Evolutionary conservation across 805 yeast species (phyloP), one percentile per base, ranked within the genome.

Genomic region (Saturnispora hagleri): DNA sequence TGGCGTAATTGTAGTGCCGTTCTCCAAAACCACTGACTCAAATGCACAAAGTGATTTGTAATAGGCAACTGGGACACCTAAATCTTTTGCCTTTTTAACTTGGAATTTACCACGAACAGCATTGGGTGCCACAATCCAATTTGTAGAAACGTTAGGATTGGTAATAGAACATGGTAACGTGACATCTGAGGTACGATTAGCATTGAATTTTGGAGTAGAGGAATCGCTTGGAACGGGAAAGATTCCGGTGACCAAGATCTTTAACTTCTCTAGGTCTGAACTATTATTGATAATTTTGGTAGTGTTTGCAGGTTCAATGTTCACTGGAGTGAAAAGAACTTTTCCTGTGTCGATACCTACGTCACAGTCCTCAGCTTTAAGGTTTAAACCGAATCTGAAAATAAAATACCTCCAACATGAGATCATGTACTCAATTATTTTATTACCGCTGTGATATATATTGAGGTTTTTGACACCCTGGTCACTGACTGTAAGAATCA

Each of bases 341-440:
- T 49, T 50, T 1, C 52, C 54, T 12, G 50, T 35, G 8, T 61
- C 53, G 5, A 53, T 34, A 2, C 41, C 15, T 3, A 40, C 43
- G 1, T 38, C 46, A 3, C 53, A 27, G 50, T 64, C 65, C 6
- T 55, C 51, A 10, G 59, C 60, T 9, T 56, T 57, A 50, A 86
- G 63, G 35, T 75, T 73, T 47, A 85, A 75, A 1, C 89, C 89
- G 59, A 82, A 78, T 56, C 97, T 76, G 64, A 87, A 88, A 13
- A 89, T 88, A 69, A 91, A 90, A 57, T 81, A 80, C 57, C 96
- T 75, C 96, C 97, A 89, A 0, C 91, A 79, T 1, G 90, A 76
- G 3, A 87, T 76, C 45, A 86, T 72, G 62, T 80, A 83, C 51
- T 75, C 72, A 28, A 79, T 61, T 2, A 70, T 62, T 44, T 68